Conservation (phyloP, 78 protist species). For the Dictyostelium citrinum region DNA sequence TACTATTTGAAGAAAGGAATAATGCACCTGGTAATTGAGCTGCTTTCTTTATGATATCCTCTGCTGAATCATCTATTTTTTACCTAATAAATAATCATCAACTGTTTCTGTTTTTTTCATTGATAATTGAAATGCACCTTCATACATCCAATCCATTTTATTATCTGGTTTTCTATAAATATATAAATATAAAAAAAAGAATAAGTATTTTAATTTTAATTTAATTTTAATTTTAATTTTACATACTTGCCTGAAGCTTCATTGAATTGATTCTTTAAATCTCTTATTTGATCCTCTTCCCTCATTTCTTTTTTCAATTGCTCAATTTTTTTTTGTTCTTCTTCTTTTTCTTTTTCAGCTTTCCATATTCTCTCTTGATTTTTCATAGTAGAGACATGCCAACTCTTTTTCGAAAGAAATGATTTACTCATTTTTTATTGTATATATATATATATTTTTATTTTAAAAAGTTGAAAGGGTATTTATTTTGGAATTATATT, state of each 20-base stretch:
- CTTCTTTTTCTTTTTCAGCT: constrained; percentile 62
- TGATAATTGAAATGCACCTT: constrained; percentile 45
- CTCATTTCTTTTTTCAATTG: constrained; percentile 51
- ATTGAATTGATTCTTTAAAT: constrained; percentile 4
- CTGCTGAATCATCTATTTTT: constrained; percentile 38
- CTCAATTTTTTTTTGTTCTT: constrained; percentile 59
- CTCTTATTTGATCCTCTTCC: constrained; percentile 64
- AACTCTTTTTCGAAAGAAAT: constrained; percentile 64
- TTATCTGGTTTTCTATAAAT: constrained; percentile 2
- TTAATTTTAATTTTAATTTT: not conserved
- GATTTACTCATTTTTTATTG: constrained; percentile 14
- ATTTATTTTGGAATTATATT: no score
- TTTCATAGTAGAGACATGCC: constrained; percentile 58
- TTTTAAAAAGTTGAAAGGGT: not conserved
- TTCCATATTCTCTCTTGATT: constrained; percentile 72
- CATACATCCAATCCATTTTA: constrained; percentile 85
- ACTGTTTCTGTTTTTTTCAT: not conserved
- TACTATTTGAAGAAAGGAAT: not conserved
- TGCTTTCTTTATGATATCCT: not conserved
- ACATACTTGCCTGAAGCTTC: constrained; percentile 3
- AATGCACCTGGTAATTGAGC: constrained; percentile 49
- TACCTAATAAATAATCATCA: constrained; percentile 75
- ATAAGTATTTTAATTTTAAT: not conserved
- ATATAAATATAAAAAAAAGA: not conserved
- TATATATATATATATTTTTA: not conserved